Evolutionary conservation across 768 basidiomycete genomes (phyloP).

Genomic region (Pholiota microspora): DNA sequence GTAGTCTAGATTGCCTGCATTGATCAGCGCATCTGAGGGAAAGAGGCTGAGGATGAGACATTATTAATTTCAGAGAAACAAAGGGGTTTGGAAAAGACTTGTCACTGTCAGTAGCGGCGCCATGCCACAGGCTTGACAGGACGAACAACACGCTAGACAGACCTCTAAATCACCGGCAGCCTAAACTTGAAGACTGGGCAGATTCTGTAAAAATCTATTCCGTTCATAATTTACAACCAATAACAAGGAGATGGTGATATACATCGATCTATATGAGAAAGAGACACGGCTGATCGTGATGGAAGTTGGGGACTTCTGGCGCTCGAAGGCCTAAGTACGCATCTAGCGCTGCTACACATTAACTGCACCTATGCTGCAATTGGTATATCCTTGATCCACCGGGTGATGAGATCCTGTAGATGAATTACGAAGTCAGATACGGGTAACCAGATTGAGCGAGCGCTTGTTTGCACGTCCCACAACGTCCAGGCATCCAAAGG

Average conservation of each 20-base stretch:
- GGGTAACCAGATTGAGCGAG: background rate
- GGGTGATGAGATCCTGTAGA: conserved; percentile 37
- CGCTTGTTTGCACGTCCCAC: conserved; percentile 16
- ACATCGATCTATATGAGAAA: background rate
- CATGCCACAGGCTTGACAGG: background rate
- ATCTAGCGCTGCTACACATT: background rate
- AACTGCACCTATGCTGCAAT: conserved; percentile 23
- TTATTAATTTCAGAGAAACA: background rate
- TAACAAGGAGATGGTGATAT: background rate
- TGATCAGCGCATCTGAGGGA: background rate
- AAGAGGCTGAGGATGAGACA: background rate
- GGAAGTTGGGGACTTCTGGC: too few species aligned
- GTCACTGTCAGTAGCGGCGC: background rate
- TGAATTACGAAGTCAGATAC: background rate
- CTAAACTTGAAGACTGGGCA: background rate
- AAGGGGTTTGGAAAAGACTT: background rate
- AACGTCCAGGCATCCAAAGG: conserved; percentile 1
- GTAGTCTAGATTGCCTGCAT: background rate
- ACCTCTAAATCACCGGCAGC: too few species aligned
- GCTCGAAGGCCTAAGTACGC: too few species aligned
- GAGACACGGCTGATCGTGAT: background rate
- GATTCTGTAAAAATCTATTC: background rate
- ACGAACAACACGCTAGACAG: too few species aligned
- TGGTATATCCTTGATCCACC: conserved; percentile 57
- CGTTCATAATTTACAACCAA: background rate